Base-by-base conservation (phyloP, 805 yeast genomes). In the Suhomyces pyralidae region DNA sequence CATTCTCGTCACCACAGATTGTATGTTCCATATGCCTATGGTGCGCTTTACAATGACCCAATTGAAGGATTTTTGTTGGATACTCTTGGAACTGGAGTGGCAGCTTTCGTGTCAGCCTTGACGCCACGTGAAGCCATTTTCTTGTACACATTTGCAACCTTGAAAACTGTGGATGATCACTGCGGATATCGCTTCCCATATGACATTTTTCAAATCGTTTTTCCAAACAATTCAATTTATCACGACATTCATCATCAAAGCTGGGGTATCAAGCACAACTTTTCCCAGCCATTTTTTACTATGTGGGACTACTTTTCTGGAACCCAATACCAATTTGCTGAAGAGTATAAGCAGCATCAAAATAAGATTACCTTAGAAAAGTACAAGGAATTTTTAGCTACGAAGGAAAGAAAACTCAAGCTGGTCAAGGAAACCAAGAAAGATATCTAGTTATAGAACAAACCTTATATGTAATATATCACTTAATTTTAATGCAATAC, bases 221-320 rank as follows among this genome's bases (percentile, higher is more conserved):
- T 94, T 81, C 98, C 97, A 57, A 94, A 94, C 74, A 91, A 94
- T 66, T 88, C 98, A 12, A 87, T 91, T 30, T 94, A 91, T 69
- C 99, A 94, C 65, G 99, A 94, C 71, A 92, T 94, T 61, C 99
- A 94, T 68, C 99, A 94, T 71, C 99, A 94, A 77, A 84, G 83
- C 62, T 94, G 93, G 78, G 99, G 99, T 38, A 84, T 94, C 72
- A 90, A 90, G 76, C 84, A 86, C 52, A 94, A 94, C 74, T 94
- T 85, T 65, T 86, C 96, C 12, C 99, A 94, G 77, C 99, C 99
- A 3, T 94, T 93, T 74, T 94, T 94, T 73, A 86, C 90, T 1
- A 84, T 90, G 65, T 94, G 99, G 99, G 99, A 94, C 70, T 72
- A 73, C 49, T 57, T 85, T 47, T 79, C 81, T 52, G 81, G 83